Base-by-base conservation (phyloP, 139 green algal genomes). In the Picochlorum sp. region DNA sequence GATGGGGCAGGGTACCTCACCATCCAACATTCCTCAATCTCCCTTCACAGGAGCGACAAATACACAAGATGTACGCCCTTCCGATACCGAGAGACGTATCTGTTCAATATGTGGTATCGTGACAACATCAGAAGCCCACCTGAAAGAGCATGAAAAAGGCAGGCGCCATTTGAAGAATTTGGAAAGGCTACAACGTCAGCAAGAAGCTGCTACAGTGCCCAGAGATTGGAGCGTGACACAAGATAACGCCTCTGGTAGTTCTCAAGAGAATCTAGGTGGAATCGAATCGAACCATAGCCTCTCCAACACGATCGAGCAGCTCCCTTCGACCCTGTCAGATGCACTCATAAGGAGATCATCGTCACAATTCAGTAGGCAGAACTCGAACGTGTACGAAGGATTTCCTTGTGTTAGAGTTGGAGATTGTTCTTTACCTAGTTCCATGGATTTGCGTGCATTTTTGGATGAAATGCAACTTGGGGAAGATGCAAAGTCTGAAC, bases 81-180 rank as follows among this genome's bases (percentile, higher is more conserved):
- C 8, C 1, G 23, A 26, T 18, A 52, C 5, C 21, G 57, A 30
- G 3, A 21, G 20, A 4, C 62, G 71, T 6, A 67, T 76, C 18
- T 84, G 78, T 68, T 67, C 65, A 1, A 73, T 71, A 18, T 84
- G 78, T 59, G 78, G 78, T 56, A 78, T 84, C 49, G 68, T 75
- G 23, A 70, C 78, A 20, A 84, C 78, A n/a, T 78, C 67, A 23
- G 54, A 76, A 16, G 65, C 70, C 28, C 80, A 84, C 56, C 57
- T 34, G 28, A 69, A 73, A 59, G 78, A 85, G 49, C 78, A 85
- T 41, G 32, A 75, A 49, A 30, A 50, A 3, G 78, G 78, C 6
- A 60, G 76, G 45, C 67, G 71, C 34, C 78, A 85, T 58, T 65
- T 66, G 6, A 64, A 77, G n/a, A 81, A 77, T 23, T 59, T 81